Evolutionary conservation across 2,329 filamentous ascomycete genomes (phyloP).

Genomic region (Pseudogymnoascus sp.): DNA sequence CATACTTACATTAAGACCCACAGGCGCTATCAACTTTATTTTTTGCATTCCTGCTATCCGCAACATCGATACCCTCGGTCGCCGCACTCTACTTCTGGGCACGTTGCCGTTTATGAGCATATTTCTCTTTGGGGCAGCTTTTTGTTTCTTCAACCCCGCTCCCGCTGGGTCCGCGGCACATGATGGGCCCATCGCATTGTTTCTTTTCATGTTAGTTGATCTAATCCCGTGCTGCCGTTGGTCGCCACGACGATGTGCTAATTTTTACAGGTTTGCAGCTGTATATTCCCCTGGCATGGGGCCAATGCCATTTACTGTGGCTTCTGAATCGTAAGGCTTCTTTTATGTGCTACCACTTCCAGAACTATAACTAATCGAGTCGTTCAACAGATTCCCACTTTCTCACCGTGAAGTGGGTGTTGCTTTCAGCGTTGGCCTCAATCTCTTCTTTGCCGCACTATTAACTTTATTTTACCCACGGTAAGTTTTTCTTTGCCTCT

Average conservation of each 20-base stretch:
- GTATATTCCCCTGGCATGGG: slow-evolving; percentile 54
- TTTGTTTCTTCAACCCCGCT: slow-evolving; percentile 42
- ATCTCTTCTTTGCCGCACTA: slow-evolving; percentile 40
- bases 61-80: slow-evolving; percentile 60
- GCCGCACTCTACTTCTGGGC: slow-evolving; percentile 52
- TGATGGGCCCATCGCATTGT: slow-evolving; percentile 39
- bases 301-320: slow-evolving; percentile 48
- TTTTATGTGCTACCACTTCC: background rate
- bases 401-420: slow-evolving; percentile 42
- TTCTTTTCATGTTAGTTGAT: slow-evolving; percentile 15
- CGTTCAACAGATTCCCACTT: slow-evolving; percentile 34
- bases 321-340: slow-evolving; percentile 25
- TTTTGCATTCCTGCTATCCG: slow-evolving; percentile 55
- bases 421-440: slow-evolving; percentile 40
- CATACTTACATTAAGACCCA: slow-evolving; percentile 22
- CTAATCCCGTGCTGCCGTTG: background rate
- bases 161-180: slow-evolving; percentile 28
- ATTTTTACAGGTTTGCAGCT: slow-evolving; percentile 18
- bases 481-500: background rate
- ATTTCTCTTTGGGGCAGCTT: slow-evolving; percentile 25
- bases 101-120: slow-evolving; percentile 58
- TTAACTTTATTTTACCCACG: slow-evolving; percentile 34
- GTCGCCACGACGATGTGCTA: background rate
- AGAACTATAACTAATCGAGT: background rate
- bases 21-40: slow-evolving; percentile 55